Conservation (phyloP, 139 green algal species). For the Coelastrella sp. region DNA sequence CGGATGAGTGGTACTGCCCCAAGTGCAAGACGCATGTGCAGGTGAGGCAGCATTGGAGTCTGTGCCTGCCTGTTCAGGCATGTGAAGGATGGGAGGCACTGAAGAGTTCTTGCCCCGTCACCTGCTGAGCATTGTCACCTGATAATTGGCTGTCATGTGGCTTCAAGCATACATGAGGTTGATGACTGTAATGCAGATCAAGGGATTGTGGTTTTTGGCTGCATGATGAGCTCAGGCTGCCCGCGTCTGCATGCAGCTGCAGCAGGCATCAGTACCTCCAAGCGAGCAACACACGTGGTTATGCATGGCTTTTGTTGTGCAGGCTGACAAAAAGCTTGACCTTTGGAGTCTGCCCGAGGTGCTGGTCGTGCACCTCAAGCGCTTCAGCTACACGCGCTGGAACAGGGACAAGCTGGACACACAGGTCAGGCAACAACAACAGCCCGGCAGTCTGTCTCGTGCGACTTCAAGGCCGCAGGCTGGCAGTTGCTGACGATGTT, state of each 20-base stretch:
- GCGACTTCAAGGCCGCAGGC: no score
- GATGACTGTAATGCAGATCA: no score
- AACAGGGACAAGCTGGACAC: conserved; percentile 92
- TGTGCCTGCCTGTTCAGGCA: background rate
- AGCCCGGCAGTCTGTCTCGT: no score
- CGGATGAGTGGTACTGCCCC: conserved; percentile 88
- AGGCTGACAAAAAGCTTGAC: conserved; percentile 92
- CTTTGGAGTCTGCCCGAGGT: conserved; percentile 92
- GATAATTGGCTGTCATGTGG: no score
- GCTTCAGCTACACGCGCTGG: conserved; percentile 88
- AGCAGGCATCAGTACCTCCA: background rate
- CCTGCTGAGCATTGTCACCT: no score
- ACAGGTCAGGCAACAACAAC: conserved; percentile 28
- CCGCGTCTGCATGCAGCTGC: background rate
- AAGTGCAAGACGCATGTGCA: conserved; percentile 87
- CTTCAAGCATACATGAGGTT: no score
- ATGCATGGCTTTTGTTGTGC: background rate
- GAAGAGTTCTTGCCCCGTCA: background rate
- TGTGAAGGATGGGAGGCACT: background rate
- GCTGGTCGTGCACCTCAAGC: conserved; percentile 96
- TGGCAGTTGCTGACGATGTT: no score
- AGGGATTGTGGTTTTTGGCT: background rate
- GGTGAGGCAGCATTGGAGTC: conserved; percentile 22
- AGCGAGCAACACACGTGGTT: background rate
- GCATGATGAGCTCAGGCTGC: background rate